These are phyloP conservation scores for Dendrobium nobile DNA, from an alignment of 106 monocot genomes.

Conservation along the genomic window DNA sequence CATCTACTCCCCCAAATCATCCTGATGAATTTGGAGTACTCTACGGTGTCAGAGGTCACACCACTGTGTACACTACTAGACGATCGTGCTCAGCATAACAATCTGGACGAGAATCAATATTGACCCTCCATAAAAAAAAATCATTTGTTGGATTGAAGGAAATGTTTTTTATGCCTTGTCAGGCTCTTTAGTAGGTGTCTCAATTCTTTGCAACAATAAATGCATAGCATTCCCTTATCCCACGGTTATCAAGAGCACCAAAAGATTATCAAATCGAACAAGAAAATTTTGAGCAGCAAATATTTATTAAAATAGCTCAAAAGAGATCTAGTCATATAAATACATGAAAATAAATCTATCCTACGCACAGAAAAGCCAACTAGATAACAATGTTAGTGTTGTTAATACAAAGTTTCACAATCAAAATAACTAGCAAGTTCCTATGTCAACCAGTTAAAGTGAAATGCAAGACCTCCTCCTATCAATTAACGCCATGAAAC, in stretches of 20 bases:
- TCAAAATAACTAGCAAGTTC: no score
- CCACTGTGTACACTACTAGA: slow-evolving; percentile 40
- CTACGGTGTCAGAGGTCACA: slow-evolving; percentile 29
- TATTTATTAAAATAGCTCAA: not conserved
- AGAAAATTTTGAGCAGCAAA: not conserved
- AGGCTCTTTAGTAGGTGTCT: slow-evolving; percentile 71
- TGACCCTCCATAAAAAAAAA: slow-evolving; percentile 19
- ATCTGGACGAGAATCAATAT: slow-evolving; percentile 30
- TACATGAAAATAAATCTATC: not conserved
- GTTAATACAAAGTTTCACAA: not conserved
- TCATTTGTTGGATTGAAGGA: slow-evolving; percentile 1
- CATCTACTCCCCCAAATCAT: slow-evolving; percentile 55
- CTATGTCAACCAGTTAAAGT: not conserved
- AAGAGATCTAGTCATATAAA: not conserved
- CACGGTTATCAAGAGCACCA: slow-evolving; percentile 77
- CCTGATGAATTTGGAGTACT: slow-evolving; percentile 54
- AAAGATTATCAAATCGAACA: slow-evolving; percentile 76
- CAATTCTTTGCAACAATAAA: slow-evolving; percentile 80
- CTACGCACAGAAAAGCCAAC: no score
- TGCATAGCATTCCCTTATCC: slow-evolving; percentile 80
- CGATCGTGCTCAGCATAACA: slow-evolving; percentile 35
- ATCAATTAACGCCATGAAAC: slow-evolving; percentile 85
- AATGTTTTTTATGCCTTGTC: slow-evolving; percentile 28
- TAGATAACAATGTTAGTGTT: no score
- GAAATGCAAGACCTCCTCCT: slow-evolving; percentile 64